Conservation (phyloP, 2,329 filamentous ascomycete genomes). For the Capronia americana region DNA sequence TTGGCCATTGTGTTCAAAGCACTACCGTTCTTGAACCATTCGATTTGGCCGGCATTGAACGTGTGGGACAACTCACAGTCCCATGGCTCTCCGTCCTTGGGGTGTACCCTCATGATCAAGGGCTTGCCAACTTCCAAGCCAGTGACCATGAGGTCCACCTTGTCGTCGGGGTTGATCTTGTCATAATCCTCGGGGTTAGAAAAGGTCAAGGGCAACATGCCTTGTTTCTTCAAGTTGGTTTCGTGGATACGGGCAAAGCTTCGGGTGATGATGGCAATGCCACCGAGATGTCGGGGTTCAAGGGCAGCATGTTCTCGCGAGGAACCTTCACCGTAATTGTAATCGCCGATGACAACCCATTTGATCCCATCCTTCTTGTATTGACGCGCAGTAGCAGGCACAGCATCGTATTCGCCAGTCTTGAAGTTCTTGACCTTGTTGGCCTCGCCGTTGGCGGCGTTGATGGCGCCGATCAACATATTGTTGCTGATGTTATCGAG, state of each 20-base stretch:
- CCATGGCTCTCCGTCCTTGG: constrained; percentile 80
- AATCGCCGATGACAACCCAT: constrained; percentile 98
- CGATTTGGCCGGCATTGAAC: constrained; percentile 96
- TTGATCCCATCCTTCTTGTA: constrained; percentile 97
- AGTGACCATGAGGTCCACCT: constrained; percentile 86
- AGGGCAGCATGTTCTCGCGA: constrained; percentile 98
- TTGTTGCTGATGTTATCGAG: constrained; percentile 99
- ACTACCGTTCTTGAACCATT: constrained; percentile 99
- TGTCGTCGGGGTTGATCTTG: constrained; percentile 91
- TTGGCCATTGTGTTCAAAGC: constrained; percentile 99
- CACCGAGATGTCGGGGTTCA: constrained; percentile 95
- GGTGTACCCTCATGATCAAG: constrained; percentile 88
- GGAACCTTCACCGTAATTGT: constrained; percentile 98
- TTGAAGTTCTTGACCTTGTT: constrained; percentile 96
- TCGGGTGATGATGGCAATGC: constrained; percentile 93
- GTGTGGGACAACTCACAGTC: constrained; percentile 89
- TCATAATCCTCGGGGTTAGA: constrained; percentile 95
- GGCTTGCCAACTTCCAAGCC: constrained; percentile 92
- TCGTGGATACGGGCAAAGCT: constrained; percentile 99
- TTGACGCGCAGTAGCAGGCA: constrained; percentile 92
- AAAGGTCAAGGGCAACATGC: constrained; percentile 98
- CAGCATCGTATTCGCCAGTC: constrained; percentile 81
- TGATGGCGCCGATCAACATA: constrained; percentile 98
- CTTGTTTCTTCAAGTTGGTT: constrained; percentile 99
- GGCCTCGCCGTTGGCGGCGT: constrained; percentile 92